Percentiles rank a stretch among this genome's conserved stretches.
Conservation (phyloP, 2,329 filamentous ascomycete genomes). For the Neofusicoccum sp. region DNA sequence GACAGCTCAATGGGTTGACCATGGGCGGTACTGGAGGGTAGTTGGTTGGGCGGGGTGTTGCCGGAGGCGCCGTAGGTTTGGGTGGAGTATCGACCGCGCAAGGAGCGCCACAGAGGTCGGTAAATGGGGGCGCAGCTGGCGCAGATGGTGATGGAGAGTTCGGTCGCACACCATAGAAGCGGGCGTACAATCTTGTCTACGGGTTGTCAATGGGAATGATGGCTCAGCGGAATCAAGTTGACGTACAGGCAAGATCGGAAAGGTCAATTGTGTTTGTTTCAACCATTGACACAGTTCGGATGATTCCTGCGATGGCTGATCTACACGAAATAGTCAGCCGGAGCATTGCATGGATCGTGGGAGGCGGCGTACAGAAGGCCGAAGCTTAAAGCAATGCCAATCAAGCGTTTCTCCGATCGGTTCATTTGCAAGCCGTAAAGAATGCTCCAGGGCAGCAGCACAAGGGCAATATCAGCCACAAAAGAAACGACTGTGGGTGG, state of each 20-base stretch:
- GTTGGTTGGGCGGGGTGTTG: neutral
- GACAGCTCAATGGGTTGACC: neutral
- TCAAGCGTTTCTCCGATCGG: neutral
- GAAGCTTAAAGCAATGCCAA: neutral
- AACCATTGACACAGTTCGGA: neutral
- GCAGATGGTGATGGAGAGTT: neutral
- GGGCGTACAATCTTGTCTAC: neutral
- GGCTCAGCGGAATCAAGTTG: neutral
- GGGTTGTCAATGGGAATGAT: neutral
- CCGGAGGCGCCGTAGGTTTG: neutral
- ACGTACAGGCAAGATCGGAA: neutral
- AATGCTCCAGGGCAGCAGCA: neutral
- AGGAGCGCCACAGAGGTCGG: neutral
- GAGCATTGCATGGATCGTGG: neutral
- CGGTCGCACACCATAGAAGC: neutral
- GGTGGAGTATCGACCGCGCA: neutral
- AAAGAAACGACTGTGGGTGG: neutral
- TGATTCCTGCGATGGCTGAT: neutral
- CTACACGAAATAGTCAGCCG: neutral
- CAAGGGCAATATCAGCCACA: neutral
- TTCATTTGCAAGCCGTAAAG: neutral
- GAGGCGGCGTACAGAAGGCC: neutral
- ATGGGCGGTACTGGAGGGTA: neutral
- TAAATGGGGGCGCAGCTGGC: neutral
- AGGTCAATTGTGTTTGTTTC: neutral